Base-by-base conservation (phyloP, 1,284 basidiomycete species). In the Ustilago bromivora region DNA sequence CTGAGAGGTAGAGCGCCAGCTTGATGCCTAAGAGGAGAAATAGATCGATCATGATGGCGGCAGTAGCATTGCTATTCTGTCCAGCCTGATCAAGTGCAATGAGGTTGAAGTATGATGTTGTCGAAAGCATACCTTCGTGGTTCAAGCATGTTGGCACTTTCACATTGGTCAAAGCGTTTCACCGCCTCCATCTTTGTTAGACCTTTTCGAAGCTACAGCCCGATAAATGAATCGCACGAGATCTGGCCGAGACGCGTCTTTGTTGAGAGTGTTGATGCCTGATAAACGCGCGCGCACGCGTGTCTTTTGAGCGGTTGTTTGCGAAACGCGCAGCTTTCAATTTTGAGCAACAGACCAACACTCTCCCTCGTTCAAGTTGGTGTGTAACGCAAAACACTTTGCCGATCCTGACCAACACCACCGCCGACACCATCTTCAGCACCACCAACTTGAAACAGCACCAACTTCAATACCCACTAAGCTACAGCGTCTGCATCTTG, bases 21-120 rank as follows among this genome's bases (percentile, higher is more conserved):
- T 79, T 76, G 57, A 78, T 60, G 38, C 66, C 54, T 10, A 79
- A 36, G 32, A 81, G 63, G 49, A 74, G 58, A 9, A 74, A 56
- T 17, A 71, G 49, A 38, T 76, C 68, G 43, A 71, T 63, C 67
- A 71, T 69, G 47, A n/a, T 31, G 28, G 40, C 28, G 28, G 6
- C 8, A 28, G 40, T 43, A 53, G 15, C 56, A 31, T 23, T 71
- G 41, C 17, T 59, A 66, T 67, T 23, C 51, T 57, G 31, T 46
- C 11, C 43, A 19, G 19, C 11, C 43, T 17, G 15, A 8, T 46
- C 7, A 19, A 15, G 15, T 7, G 13, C 6, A 17, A 7, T 19
- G 43, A 46, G 3, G n/a, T 19, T 19, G 17, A 19, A 46, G 17
- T 8, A 46, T 4, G 43, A 46, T 46, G 43, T 17, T n/a, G 43